Evolutionary conservation across 306 rosid genomes (phyloP), one percentile per base, ranked within the genome.

Genomic region (Pueraria montana): DNA sequence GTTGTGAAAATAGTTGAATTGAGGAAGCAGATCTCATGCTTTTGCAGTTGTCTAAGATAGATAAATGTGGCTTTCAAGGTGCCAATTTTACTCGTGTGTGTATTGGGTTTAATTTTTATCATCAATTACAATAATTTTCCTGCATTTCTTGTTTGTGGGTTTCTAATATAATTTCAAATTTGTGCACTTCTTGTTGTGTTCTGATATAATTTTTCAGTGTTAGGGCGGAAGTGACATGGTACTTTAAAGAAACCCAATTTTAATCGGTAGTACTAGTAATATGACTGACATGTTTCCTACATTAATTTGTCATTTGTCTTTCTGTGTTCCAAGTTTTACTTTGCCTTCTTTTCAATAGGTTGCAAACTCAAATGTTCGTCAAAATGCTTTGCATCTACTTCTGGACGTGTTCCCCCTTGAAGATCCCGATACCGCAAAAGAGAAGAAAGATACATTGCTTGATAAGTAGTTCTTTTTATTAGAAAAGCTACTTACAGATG

Each of bases 311-410:
- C 71, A 63, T 76, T 72, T 69, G 84, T 38, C n/a, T 81, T 66
- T 46, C 63, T 42, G 52, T 38, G 18, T 77, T 85, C 71, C 23
- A 61, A 82, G 77, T 34, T 64, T 68, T 67, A 30, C 50, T 11
- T 56, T 74, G 55, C 53, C 59, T 72, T 78, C 30, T 84, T 76
- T 52, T 80, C 80, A 52, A 69, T 83, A 96, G 98, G 97, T 88
- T 89, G 96, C 99, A 12, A 96, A 91, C 86, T 89, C 98, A 77
- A 93, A 93, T 86, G 99, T 93, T 76, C 92, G 98, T 79, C 92
- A 88, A 85, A 96, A 93, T 87, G 93, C 98, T 42, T 84, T 96
- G 83, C 97, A 92, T 82, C 76, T 96, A 65, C 94, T 93, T 76
- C 80, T 96, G 84, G 98, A 91, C 80, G 75, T 93, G 88, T 93